Percentiles rank a stretch among this genome's conserved stretches.
phyloP scores from a whole-genome alignment of 257 asterid species.

The Solanum dulcamara region DNA sequence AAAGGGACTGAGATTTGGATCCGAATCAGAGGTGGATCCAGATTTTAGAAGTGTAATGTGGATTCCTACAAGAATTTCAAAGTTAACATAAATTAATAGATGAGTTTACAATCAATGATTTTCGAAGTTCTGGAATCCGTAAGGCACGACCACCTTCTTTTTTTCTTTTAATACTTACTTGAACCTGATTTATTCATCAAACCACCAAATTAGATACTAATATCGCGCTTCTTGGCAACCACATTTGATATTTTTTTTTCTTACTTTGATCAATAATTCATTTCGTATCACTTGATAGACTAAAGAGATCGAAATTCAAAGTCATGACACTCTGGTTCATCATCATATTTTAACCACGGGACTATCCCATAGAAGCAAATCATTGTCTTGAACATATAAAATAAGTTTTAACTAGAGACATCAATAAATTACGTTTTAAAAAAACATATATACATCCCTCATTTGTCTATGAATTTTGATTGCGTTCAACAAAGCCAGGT shows the following conservation, averaged over 20 bases:
- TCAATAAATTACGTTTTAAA: neutral
- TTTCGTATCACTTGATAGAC: neutral
- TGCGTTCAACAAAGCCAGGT: constrained; percentile 60
- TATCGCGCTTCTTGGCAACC: neutral
- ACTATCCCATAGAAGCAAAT: neutral
- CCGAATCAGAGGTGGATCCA: too few relatives aligned
- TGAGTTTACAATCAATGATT: too few relatives aligned
- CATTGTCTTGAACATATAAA: too few relatives aligned
- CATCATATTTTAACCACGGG: neutral
- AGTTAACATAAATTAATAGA: too few relatives aligned
- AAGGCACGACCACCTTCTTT: too few relatives aligned
- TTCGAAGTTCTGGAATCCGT: too few relatives aligned
- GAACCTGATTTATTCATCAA: neutral
- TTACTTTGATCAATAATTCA: too few relatives aligned
- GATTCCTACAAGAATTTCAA: too few relatives aligned
- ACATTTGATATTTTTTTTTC: too few relatives aligned
- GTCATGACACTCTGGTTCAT: neutral
- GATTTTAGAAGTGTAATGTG: too few relatives aligned
- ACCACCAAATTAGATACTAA: neutral
- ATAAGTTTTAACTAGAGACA: neutral
- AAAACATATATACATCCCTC: constrained; percentile 54
- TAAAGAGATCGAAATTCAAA: neutral
- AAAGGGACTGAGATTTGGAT: too few relatives aligned
- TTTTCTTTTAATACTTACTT: neutral
- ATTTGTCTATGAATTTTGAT: constrained; percentile 37